phyloP scores from a whole-genome alignment of 192 early-diverging fungal species.

The Cetraspora pellucida region DNA sequence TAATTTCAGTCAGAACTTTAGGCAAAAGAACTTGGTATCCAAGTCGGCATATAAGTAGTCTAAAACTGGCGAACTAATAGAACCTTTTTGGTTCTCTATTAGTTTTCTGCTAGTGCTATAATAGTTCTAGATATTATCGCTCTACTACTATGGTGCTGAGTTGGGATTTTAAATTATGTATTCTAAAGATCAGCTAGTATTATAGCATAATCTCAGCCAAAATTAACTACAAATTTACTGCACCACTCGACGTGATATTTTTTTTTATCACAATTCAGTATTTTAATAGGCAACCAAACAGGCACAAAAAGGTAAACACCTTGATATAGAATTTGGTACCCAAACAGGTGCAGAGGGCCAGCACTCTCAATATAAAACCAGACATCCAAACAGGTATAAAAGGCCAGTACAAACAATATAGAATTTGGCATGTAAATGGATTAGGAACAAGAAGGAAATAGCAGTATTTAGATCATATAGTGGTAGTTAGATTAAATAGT shows the following conservation, averaged over 20 bases:
- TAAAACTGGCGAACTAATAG: no score
- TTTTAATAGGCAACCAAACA: not conserved
- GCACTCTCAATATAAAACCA: not conserved
- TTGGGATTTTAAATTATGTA: not conserved
- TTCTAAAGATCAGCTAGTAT: not conserved
- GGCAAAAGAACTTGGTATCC: no score
- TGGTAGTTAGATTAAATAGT: not conserved
- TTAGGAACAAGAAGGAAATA: not conserved
- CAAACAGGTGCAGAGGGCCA: not conserved
- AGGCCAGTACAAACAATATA: no score
- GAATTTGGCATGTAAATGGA: no score
- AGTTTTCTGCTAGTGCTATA: not conserved
- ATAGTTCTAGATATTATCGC: not conserved
- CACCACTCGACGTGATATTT: not conserved
- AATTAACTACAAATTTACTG: not conserved
- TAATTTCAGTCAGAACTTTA: no score
- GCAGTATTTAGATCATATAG: not conserved
- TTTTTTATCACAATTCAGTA: not conserved
- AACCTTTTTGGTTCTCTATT: no score
- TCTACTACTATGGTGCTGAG: not conserved
- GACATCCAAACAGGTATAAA: not conserved
- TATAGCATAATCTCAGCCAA: not conserved
- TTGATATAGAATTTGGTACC: not conserved
- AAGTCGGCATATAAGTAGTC: no score
- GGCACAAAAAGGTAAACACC: conserved; percentile 1